Evolutionary conservation across 331 rosid species (phyloP).

Genomic region (Arachis monticola): DNA sequence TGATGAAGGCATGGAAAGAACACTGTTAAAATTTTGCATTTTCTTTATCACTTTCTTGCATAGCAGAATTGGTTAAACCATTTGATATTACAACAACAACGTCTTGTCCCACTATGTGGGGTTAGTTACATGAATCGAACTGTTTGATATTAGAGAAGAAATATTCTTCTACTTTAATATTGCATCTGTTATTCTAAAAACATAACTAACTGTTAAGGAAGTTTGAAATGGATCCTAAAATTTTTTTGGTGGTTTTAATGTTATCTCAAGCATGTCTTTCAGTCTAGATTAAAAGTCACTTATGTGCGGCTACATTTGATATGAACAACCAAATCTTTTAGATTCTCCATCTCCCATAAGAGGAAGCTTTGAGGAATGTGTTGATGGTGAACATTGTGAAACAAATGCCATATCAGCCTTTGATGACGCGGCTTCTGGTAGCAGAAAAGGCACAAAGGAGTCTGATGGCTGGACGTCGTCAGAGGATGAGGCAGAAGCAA

Average conservation of each 20-base stretch:
- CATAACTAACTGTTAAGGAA: constrained; percentile 11
- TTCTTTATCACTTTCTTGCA: constrained; percentile 36
- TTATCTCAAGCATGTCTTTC: constrained; percentile 2
- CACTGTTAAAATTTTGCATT: constrained; percentile 31
- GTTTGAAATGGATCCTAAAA: constrained; percentile 14
- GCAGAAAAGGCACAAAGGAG: constrained; percentile 46
- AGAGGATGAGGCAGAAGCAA: constrained; percentile 79
- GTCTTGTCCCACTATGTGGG: too few species aligned
- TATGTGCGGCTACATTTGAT: constrained; percentile 27
- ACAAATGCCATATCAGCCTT: constrained; percentile 67
- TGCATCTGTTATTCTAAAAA: constrained; percentile 11
- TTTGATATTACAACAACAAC: background rate
- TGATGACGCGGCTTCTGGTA: constrained; percentile 60
- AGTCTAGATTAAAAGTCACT: constrained; percentile 9
- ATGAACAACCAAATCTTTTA: constrained; percentile 41
- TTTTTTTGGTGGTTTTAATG: background rate
- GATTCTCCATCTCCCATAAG: constrained; percentile 69
- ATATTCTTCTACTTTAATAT: constrained; percentile 11
- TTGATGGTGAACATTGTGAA: constrained; percentile 48
- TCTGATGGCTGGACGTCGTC: constrained; percentile 83
- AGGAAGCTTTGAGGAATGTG: constrained; percentile 55
- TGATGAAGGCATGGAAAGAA: constrained; percentile 68
- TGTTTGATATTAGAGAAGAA: background rate
- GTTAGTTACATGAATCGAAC: background rate
- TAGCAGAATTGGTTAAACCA: constrained; percentile 8